These are phyloP conservation scores for Hyaloscypha hepaticicola DNA, from an alignment of 495 filamentous ascomycete species.

Conservation along the genomic window DNA sequence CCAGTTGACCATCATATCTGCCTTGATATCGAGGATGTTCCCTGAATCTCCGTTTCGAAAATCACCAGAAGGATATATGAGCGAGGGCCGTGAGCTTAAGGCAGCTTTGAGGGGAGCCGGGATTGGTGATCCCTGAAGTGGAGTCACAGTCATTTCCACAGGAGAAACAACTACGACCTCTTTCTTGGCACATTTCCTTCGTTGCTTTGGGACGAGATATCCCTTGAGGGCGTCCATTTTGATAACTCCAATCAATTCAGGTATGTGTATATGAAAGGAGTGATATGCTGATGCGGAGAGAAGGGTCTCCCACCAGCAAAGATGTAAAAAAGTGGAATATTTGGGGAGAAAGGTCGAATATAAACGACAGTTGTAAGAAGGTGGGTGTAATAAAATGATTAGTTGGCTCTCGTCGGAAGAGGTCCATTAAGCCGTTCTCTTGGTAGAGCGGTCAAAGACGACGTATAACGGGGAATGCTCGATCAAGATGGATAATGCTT, in stretches of 20 bases:
- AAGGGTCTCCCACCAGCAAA: not conserved
- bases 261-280: not conserved
- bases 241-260: not conserved
- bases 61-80: conserved; percentile 48
- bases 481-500: no score
- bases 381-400: no score
- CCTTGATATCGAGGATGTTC: conserved; percentile 51
- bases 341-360: not conserved
- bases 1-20: conserved; percentile 60
- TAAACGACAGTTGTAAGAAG: not conserved
- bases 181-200: not conserved
- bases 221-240: not conserved
- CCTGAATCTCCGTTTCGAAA: conserved; percentile 41
- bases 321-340: not conserved
- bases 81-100: conserved; percentile 16
- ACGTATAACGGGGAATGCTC: no score
- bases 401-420: no score
- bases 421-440: no score
- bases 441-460: no score
- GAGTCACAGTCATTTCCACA: not conserved
- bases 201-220: not conserved
- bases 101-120: not conserved
- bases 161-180: not conserved
- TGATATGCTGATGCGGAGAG: no score
- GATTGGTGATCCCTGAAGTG: not conserved